A percentile compares a stretch with the other conserved stretches of the same genome.
phyloP scores from a whole-genome alignment of 331 rosid genomes.

The Acacia pycnantha region DNA sequence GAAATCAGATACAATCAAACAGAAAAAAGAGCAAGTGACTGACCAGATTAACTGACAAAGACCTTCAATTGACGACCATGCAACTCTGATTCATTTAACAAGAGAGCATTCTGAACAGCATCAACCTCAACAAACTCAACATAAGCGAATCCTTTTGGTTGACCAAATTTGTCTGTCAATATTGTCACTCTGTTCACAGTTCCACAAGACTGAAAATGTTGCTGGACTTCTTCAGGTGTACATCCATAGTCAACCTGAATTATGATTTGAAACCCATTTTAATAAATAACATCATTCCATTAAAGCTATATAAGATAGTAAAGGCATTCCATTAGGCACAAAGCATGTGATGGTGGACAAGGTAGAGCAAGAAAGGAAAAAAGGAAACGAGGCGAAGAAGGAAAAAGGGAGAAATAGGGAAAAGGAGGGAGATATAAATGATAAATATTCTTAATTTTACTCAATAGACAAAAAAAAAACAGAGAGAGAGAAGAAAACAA shows the following conservation, averaged over 20 bases:
- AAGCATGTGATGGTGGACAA: neutral
- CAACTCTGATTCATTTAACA: slow-evolving; percentile 87
- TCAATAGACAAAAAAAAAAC: neutral
- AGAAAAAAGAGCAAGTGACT: neutral
- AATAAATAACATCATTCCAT: slow-evolving; percentile 9
- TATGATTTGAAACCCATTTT: slow-evolving; percentile 30
- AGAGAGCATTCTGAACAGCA: slow-evolving; percentile 88
- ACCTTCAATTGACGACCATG: slow-evolving; percentile 99
- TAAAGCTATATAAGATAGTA: slow-evolving; percentile 5
- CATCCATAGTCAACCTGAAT: slow-evolving; percentile 95
- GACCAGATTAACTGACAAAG: slow-evolving; percentile 16
- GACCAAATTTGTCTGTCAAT: slow-evolving; percentile 95
- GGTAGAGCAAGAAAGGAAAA: neutral
- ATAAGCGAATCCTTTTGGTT: slow-evolving; percentile 99
- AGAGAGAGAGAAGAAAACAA: neutral
- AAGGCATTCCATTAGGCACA: neutral
- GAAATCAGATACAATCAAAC: slow-evolving; percentile 29
- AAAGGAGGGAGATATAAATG: neutral
- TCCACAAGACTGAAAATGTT: slow-evolving; percentile 97
- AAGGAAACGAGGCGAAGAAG: neutral
- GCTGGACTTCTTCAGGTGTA: slow-evolving; percentile 96
- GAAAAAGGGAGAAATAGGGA: neutral
- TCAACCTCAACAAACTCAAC: slow-evolving; percentile 94
- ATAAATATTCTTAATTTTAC: neutral
- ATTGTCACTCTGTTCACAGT: slow-evolving; percentile 97